phyloP scores from a whole-genome alignment of 2,329 filamentous ascomycete genomes.

The Trichoderma lentiforme region DNA sequence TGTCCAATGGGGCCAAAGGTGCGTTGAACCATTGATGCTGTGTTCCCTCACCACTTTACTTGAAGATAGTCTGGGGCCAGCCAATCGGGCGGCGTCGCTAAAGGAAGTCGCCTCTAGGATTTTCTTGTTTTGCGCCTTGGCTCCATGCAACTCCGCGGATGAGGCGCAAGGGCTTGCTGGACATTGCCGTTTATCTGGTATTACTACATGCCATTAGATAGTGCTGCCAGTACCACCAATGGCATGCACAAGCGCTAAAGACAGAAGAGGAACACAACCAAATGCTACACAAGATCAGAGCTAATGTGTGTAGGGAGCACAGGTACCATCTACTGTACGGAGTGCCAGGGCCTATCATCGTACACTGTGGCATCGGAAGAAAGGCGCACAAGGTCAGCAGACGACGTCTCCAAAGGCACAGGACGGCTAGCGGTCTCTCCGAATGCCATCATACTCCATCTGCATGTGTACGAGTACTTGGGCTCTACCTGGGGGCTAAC shows the following conservation, averaged over 20 bases:
- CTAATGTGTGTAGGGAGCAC: not conserved
- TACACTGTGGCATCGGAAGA: constrained; percentile 4
- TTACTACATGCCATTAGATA: constrained; percentile 6
- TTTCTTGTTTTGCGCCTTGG: constrained; percentile 9
- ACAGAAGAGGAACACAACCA: not conserved
- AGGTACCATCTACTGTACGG: not conserved
- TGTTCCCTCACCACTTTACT: not conserved
- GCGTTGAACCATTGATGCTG: not conserved
- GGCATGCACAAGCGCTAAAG: not conserved
- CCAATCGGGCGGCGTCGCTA: constrained; percentile 26
- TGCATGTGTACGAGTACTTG: not conserved
- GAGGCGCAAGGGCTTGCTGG: constrained; percentile 13
- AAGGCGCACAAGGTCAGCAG: constrained; percentile 2
- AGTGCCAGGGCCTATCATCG: not conserved
- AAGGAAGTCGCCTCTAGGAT: constrained; percentile 20
- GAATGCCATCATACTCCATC: not conserved
- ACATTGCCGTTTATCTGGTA: not conserved
- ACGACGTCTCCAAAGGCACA: not conserved
- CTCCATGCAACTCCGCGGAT: constrained; percentile 20
- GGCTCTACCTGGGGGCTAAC: not conserved
- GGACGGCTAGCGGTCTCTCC: not conserved
- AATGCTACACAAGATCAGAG: not conserved
- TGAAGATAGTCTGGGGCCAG: constrained; percentile 29
- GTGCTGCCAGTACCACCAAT: not conserved
- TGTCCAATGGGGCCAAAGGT: constrained; percentile 15